Conservation (phyloP, 2,329 filamentous ascomycete species). For the Trichoderma cornu-damae region DNA sequence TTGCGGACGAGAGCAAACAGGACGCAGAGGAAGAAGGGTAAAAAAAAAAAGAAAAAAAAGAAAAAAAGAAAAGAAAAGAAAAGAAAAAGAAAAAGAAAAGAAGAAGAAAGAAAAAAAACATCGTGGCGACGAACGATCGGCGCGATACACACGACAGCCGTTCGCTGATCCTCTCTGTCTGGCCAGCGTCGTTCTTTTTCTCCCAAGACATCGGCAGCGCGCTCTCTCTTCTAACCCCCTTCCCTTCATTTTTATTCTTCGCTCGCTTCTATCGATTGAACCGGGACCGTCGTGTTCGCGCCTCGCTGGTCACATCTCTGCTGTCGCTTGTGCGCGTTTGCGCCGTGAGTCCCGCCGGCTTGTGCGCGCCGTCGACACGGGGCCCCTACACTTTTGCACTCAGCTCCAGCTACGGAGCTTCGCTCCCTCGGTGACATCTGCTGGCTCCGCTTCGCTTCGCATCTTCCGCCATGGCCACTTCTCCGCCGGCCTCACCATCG, state of each 20-base stretch:
- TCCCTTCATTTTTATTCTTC: neutral
- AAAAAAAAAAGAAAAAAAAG: neutral
- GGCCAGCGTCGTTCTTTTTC: slow-evolving; percentile 5
- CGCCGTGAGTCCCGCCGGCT: slow-evolving; percentile 18
- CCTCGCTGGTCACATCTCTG: neutral
- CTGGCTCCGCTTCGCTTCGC: slow-evolving; percentile 19
- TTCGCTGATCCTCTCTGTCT: neutral
- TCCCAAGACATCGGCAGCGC: neutral
- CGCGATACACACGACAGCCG: slow-evolving; percentile 3
- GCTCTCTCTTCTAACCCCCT: neutral
- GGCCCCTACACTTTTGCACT: slow-evolving; percentile 5
- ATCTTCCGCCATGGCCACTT: slow-evolving; percentile 54
- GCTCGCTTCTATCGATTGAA: neutral
- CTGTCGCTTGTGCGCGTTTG: slow-evolving; percentile 18
- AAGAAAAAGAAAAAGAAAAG: neutral
- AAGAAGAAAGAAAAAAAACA: neutral
- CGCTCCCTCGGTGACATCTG: slow-evolving; percentile 12
- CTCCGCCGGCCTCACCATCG: slow-evolving; percentile 67
- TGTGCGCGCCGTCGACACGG: slow-evolving; percentile 18
- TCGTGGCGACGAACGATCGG: neutral
- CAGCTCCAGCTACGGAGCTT: no score
- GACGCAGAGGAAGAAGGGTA: neutral
- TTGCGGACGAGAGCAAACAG: neutral
- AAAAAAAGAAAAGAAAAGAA: neutral
- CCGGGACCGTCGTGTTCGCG: neutral